phyloP scores from a whole-genome alignment of 2,329 filamentous ascomycete genomes.

The Clathrospora elynae region DNA sequence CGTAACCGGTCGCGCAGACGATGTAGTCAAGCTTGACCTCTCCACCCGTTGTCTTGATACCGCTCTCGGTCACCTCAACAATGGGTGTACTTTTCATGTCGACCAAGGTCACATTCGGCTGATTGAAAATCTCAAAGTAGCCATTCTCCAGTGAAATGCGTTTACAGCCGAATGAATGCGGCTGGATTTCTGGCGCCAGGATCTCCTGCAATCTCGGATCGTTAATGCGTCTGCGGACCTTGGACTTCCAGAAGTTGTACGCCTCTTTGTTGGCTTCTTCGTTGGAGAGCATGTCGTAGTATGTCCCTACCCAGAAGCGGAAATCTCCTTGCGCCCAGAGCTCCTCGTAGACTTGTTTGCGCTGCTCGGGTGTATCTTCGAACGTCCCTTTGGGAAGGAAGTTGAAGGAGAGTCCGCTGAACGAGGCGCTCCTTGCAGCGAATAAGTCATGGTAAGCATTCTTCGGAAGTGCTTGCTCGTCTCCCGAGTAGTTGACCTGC shows the following conservation, averaged over 20 bases:
- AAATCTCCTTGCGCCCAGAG: constrained; percentile 31
- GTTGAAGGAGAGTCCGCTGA: constrained; percentile 28
- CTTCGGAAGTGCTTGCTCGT: constrained; percentile 53
- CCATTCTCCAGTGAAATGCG: constrained; percentile 32
- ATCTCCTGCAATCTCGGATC: constrained; percentile 47
- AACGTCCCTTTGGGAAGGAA: constrained; percentile 27
- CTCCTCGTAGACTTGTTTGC: constrained; percentile 21
- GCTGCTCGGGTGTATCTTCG: constrained; percentile 24
- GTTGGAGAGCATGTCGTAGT: constrained; percentile 45
- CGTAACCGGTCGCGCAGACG: constrained; percentile 54
- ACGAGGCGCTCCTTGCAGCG: constrained; percentile 11
- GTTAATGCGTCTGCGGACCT: constrained; percentile 45
- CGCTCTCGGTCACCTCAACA: constrained; percentile 52
- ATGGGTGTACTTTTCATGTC: constrained; percentile 52
- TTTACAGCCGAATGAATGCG: constrained; percentile 30
- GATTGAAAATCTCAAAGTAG: constrained; percentile 48
- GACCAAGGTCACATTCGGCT: constrained; percentile 56
- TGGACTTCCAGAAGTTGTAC: constrained; percentile 53
- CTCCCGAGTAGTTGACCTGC: constrained; percentile 18
- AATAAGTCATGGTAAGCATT: constrained; percentile 31
- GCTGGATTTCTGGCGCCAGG: constrained; percentile 47
- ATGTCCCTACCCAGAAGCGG: constrained; percentile 34
- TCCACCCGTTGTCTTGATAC: constrained; percentile 55
- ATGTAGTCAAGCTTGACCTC: constrained; percentile 60
- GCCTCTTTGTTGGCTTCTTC: constrained; percentile 48